Base-by-base conservation (phyloP, 2,329 filamentous ascomycete genomes). In the Gyromitra esculenta region DNA sequence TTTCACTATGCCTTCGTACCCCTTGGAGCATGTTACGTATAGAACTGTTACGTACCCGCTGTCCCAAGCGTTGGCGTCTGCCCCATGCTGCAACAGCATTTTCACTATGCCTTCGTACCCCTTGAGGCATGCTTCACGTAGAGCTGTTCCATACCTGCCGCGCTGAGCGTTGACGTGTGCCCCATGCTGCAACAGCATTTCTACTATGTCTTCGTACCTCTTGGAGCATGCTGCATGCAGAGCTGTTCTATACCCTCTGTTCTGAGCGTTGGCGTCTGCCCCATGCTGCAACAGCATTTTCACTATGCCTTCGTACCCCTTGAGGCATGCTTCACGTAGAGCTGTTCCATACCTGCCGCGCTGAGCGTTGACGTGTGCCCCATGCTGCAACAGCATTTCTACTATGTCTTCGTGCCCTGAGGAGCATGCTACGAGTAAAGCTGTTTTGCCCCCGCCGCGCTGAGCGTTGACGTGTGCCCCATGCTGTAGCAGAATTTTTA, bases 51-150 rank as follows among this genome's bases (percentile, higher is more conserved):
- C n/a, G n/a, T n/a, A n/a, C n/a, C n/a, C n/a, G n/a, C n/a, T n/a
- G n/a, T n/a, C n/a, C n/a, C n/a, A n/a, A 31, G 70, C 52, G 54
- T 70, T 87, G 72, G 85, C 84, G 11, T 82, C 76, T 21, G 57
- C 72, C 18, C 71, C 56, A 25, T 68, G 25, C 1, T n/a, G 7
- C 69, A 76, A 15, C 6, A 69, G 70, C 11, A 43, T 48, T 31
- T 50, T 41, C 21, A 56, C 69, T 15, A 68, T 37, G 11, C n/a
- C 21, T 35, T 50, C 21, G 13, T 66, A 4, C 5, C 57, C 50
- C 4, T 3, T 1, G 1, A 1, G 1, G 0, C 50, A 31, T 1
- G 63, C 54, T 45, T n/a, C n/a, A 7, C 45, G 8, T 48, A 43
- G 50, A 13, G 73, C 41, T 11, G 54, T 65, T 15, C 21, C 66